phyloP scores from a whole-genome alignment of 2,329 filamentous ascomycete genomes.

The Alternaria viburni region DNA sequence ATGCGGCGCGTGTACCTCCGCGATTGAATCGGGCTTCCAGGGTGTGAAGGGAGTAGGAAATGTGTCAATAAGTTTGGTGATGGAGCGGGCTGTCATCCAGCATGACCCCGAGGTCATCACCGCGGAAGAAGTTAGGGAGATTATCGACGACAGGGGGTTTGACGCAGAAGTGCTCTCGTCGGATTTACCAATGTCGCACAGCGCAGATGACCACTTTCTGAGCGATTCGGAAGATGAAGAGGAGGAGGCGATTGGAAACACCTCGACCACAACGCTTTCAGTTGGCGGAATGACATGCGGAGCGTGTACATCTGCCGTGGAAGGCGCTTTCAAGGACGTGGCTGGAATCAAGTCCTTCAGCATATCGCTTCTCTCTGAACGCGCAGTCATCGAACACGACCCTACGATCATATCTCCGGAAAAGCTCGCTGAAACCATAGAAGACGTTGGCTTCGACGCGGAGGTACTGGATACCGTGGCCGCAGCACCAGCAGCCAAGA shows the following conservation, averaged over 20 bases:
- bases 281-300: constrained; percentile 92
- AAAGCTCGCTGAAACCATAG: constrained; percentile 64
- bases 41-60: constrained; percentile 79
- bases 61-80: constrained; percentile 90
- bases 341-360: constrained; percentile 76
- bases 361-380: constrained; percentile 82
- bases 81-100: constrained; percentile 93
- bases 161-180: constrained; percentile 88
- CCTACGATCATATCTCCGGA: constrained; percentile 59
- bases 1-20: constrained; percentile 92
- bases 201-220: constrained; percentile 43
- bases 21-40: constrained; percentile 92
- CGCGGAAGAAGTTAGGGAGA: constrained; percentile 78
- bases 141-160: constrained; percentile 90
- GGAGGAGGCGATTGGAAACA: constrained; percentile 48
- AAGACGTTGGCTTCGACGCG: constrained; percentile 79
- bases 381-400: constrained; percentile 86
- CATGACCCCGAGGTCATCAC: constrained; percentile 80
- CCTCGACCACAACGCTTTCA: constrained; percentile 71
- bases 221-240: constrained; percentile 47
- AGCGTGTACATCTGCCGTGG: constrained; percentile 84
- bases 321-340: constrained; percentile 78
- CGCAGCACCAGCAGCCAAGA: constrained; percentile 41
- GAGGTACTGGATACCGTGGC: constrained; percentile 74
- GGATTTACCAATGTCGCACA: constrained; percentile 66